Evolutionary conservation across 2,329 filamentous ascomycete species (phyloP).

Genomic region (Pseudogymnoascus sp.): DNA sequence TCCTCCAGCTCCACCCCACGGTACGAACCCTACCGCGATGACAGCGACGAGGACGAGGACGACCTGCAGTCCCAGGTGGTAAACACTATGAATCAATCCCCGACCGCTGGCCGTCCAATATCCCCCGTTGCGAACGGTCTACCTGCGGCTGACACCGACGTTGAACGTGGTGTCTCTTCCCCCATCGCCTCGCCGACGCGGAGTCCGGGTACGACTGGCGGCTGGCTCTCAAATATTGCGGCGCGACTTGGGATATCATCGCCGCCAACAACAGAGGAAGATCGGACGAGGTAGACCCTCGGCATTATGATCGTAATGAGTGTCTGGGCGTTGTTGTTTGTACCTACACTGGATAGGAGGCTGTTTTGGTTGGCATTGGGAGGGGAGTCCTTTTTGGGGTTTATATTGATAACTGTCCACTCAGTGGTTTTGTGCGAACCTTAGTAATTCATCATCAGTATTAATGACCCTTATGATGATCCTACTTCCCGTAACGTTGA

Average conservation of each 20-base stretch:
- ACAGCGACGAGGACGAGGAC: slow-evolving; percentile 32
- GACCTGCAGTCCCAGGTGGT: slow-evolving; percentile 7
- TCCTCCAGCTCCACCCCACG: slow-evolving; percentile 23
- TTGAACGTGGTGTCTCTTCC: slow-evolving; percentile 30
- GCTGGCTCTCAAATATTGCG: slow-evolving; percentile 1
- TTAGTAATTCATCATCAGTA: background rate
- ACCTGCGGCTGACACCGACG: slow-evolving; percentile 31
- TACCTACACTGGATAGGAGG: background rate
- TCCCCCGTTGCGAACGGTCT: background rate
- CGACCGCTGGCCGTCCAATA: background rate
- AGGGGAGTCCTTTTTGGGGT: background rate
- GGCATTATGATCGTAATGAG: background rate
- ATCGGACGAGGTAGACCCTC: slow-evolving; percentile 5
- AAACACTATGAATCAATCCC: background rate
- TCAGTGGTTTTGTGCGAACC: background rate
- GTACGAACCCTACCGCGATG: slow-evolving; percentile 31
- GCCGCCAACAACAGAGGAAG: background rate
- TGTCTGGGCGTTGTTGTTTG: background rate
- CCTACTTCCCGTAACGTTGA: background rate
- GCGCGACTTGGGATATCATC: background rate
- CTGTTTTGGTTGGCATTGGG: background rate
- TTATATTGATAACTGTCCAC: background rate
- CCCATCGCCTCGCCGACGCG: background rate
- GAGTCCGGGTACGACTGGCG: background rate
- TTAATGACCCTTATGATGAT: background rate